Percentiles rank a stretch among this genome's conserved stretches.
phyloP scores from a whole-genome alignment of 179 eudicot species.

The Beta corolliflora region DNA sequence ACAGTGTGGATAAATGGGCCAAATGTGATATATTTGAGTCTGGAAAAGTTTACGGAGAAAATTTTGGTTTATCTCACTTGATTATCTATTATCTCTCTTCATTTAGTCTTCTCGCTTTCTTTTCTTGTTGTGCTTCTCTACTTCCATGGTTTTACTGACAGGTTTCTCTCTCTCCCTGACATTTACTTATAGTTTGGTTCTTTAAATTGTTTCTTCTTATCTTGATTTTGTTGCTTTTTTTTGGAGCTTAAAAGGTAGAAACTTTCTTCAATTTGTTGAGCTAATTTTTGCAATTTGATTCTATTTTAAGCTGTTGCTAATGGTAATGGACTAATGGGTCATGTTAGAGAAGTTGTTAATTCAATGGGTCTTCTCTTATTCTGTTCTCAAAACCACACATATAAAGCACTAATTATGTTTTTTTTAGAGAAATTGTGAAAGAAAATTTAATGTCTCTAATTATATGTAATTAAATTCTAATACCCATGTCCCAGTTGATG shows the following conservation, averaged over 20 bases:
- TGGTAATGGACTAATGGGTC: not conserved
- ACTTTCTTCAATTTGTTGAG: slow-evolving; percentile 8
- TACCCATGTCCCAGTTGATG: not conserved
- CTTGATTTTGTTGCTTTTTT: not conserved
- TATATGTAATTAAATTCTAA: no score
- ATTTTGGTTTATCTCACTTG: not conserved
- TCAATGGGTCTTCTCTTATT: not conserved
- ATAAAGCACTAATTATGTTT: not conserved
- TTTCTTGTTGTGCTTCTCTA: not conserved
- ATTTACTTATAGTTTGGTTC: not conserved
- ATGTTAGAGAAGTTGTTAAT: not conserved
- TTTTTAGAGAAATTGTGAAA: no score
- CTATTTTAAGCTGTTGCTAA: not conserved
- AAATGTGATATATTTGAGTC: no score
- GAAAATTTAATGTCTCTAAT: not conserved
- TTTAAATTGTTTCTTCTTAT: not conserved
- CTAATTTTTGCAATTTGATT: not conserved
- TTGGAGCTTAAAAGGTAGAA: slow-evolving; percentile 19
- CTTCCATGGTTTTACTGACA: slow-evolving; percentile 35
- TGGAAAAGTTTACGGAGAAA: no score
- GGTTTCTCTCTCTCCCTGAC: slow-evolving; percentile 25
- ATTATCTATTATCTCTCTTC: not conserved
- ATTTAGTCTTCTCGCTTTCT: no score
- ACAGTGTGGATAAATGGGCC: no score
- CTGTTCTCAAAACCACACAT: not conserved